Conservation (phyloP, 2,329 filamentous ascomycete species). For the Drechmeria coniospora region DNA sequence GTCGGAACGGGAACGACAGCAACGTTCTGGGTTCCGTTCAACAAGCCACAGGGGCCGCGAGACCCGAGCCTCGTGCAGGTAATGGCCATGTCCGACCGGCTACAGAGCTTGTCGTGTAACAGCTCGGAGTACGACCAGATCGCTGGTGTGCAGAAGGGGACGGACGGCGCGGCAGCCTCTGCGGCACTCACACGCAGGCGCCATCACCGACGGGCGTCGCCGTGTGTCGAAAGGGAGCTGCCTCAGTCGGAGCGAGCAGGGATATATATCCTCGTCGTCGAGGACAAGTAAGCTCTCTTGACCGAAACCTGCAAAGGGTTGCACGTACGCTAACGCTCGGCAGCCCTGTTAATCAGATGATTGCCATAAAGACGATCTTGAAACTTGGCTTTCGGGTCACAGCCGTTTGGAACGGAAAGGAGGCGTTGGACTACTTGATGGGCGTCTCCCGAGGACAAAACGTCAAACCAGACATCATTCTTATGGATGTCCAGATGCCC, state of each 20-base stretch:
- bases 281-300: constrained; percentile 52
- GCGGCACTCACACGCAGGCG: constrained; percentile 14
- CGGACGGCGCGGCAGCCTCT: constrained; percentile 11
- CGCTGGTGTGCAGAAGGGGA: constrained; percentile 22
- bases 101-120: constrained; percentile 51
- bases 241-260: constrained; percentile 42
- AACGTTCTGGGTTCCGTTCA: constrained; percentile 64
- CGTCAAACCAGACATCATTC: constrained; percentile 53
- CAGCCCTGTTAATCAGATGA: constrained; percentile 56
- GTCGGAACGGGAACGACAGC: constrained; percentile 56
- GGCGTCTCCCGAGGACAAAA: constrained; percentile 34
- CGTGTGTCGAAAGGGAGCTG: constrained; percentile 30
- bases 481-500: constrained; percentile 68
- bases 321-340: constrained; percentile 6
- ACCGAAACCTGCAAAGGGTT: not conserved
- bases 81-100: constrained; percentile 48
- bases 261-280: constrained; percentile 60
- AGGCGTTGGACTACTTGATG: constrained; percentile 59
- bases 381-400: constrained; percentile 58
- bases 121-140: constrained; percentile 46
- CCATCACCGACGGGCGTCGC: constrained; percentile 19
- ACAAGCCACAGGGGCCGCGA: constrained; percentile 41
- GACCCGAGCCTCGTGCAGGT: constrained; percentile 41
- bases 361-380: constrained; percentile 58
- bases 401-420: constrained; percentile 64